Conservation (phyloP, 2,329 filamentous ascomycete species). For the Setomelanomma holmii region DNA sequence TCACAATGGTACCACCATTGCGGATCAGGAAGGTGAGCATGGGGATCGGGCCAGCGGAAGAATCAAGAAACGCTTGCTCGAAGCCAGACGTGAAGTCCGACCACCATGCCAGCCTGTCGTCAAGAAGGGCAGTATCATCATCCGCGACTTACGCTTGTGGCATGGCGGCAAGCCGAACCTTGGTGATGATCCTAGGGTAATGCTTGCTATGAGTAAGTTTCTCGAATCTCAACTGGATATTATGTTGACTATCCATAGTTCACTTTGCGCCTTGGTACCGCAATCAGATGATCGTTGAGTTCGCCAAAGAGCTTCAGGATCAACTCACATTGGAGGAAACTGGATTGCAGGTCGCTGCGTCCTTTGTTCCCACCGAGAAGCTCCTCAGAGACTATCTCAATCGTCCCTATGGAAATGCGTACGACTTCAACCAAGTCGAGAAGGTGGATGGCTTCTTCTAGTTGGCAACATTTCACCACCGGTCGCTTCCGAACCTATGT, state of each 20-base stretch:
- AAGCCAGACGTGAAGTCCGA: constrained; percentile 19
- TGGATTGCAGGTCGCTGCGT: constrained; percentile 59
- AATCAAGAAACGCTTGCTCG: constrained; percentile 35
- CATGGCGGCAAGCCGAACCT: constrained; percentile 60
- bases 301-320: constrained; percentile 59
- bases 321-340: constrained; percentile 51
- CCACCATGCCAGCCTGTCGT: constrained; percentile 40
- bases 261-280: constrained; percentile 65
- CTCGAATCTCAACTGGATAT: too few species aligned
- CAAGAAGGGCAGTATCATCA: constrained; percentile 54
- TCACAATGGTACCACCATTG: constrained; percentile 48
- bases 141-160: constrained; percentile 59
- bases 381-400: constrained; percentile 60
- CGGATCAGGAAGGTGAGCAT: constrained; percentile 50
- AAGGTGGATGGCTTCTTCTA: constrained; percentile 36
- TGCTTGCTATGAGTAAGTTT: constrained; percentile 50
- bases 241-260: constrained; percentile 38
- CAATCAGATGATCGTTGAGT: constrained; percentile 65
- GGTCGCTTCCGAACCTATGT: not conserved
- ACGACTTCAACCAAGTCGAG: constrained; percentile 63
- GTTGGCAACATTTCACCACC: not conserved
- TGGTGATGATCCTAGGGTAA: constrained; percentile 52
- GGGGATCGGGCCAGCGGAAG: constrained; percentile 39
- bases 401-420: constrained; percentile 66
- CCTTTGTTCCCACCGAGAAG: constrained; percentile 56